Evolutionary conservation across 73 alveolate genomes (phyloP).

Genomic region (Paramecium octaurelia): DNA sequence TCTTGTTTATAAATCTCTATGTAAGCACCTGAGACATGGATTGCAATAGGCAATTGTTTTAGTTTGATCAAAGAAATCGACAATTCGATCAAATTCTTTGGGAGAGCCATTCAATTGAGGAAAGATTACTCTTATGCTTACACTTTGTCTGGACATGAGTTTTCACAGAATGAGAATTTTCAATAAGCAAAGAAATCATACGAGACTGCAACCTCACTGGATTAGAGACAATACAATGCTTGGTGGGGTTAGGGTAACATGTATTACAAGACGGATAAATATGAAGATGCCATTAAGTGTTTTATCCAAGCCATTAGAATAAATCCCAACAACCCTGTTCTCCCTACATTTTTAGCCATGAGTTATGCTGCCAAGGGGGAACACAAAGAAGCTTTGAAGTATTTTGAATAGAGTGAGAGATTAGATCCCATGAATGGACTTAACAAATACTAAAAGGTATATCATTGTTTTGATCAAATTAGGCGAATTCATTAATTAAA

Average conservation of each 20-base stretch:
- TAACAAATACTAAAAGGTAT: conserved; percentile 78
- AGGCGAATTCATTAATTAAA: conserved; percentile 79
- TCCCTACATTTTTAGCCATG: conserved; percentile 91
- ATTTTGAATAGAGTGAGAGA: conserved; percentile 79
- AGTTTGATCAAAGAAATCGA: conserved; percentile 93
- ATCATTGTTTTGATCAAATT: conserved; percentile 29
- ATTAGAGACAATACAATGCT: conserved; percentile 93
- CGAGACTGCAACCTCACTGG: conserved; percentile 80
- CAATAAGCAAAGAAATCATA: conserved; percentile 86
- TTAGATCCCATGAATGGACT: conserved; percentile 85
- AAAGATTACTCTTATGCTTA: conserved; percentile 89
- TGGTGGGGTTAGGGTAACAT: conserved; percentile 98
- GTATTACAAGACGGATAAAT: conserved; percentile 89
- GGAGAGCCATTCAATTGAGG: conserved; percentile 90
- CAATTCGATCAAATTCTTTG: conserved; percentile 91
- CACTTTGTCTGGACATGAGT: conserved; percentile 95
- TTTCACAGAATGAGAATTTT: conserved; percentile 90
- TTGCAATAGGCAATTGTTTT: conserved; percentile 94
- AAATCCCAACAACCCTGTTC: conserved; percentile 85
- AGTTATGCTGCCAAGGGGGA: conserved; percentile 81
- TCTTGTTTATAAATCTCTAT: conserved; percentile 73
- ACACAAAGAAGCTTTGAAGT: conserved; percentile 77
- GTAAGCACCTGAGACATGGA: conserved; percentile 96
- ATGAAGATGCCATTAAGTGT: conserved; percentile 80
- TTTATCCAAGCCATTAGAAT: conserved; percentile 80